These are phyloP conservation scores for Polytrichum commune DNA, from an alignment of 225 moss, liverwort and hornwort species.

Conservation along the genomic window DNA sequence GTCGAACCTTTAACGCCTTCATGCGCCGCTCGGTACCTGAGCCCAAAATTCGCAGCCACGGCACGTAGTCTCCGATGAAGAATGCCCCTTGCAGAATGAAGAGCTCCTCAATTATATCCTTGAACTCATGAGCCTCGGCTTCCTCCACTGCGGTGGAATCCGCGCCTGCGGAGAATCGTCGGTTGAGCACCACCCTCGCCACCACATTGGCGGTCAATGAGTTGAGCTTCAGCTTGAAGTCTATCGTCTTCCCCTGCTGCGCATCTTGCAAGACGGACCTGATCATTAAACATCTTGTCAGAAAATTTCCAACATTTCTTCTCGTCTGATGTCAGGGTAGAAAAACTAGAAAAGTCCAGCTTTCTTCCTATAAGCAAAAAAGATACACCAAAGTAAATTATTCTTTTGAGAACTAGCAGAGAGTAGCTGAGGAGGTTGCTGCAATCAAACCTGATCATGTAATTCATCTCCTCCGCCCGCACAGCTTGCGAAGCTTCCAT, in stretches of 20 bases:
- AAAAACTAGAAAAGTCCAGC: not conserved
- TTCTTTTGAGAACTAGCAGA: not conserved
- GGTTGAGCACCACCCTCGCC: constrained; percentile 21
- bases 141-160: constrained; percentile 6
- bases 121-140: constrained; percentile 15
- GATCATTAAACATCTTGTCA: not conserved
- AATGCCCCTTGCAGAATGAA: constrained; percentile 27
- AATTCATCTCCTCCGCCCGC: constrained; percentile 35
- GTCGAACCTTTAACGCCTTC: constrained; percentile 17
- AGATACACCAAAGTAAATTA: not conserved
- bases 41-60: constrained; percentile 25
- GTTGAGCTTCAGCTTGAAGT: constrained; percentile 23
- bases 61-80: constrained; percentile 31
- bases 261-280: constrained; percentile 28
- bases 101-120: constrained; percentile 11
- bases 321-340: not conserved
- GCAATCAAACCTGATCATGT: constrained; percentile 19
- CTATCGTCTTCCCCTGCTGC: constrained; percentile 15
- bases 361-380: not conserved
- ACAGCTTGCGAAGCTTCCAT: constrained; percentile 24
- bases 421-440: not conserved
- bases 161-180: constrained; percentile 14
- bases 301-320: too few species aligned
- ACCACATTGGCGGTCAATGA: constrained; percentile 24
- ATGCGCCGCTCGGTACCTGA: constrained; percentile 36